These are phyloP conservation scores for Vanrija pseudolonga DNA, from an alignment of 1,284 basidiomycete species.

Conservation along the genomic window DNA sequence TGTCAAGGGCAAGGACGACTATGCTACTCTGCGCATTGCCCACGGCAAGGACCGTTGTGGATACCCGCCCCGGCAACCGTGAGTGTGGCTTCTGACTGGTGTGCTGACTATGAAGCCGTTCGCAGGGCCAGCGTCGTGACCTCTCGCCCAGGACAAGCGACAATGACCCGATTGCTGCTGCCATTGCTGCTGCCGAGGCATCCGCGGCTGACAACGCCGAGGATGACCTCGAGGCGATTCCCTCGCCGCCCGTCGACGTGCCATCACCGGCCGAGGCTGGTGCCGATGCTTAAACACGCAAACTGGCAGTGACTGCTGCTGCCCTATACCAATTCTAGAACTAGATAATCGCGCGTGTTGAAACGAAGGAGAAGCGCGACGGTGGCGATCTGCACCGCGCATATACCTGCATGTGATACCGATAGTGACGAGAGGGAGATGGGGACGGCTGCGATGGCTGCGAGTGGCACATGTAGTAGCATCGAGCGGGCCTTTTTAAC, in stretches of 20 bases:
- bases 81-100: no score
- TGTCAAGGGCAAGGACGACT: conserved; percentile 76
- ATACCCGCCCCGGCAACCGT: conserved; percentile 32
- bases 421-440: neutral
- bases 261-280: neutral
- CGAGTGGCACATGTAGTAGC: no score
- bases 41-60: conserved; percentile 95
- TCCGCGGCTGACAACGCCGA: neutral
- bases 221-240: no score
- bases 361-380: neutral
- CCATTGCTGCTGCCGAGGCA: conserved; percentile 22
- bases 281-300: neutral
- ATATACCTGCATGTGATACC: conserved; percentile 11
- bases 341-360: neutral
- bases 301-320: neutral
- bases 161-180: conserved; percentile 17
- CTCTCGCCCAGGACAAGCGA: conserved; percentile 11
- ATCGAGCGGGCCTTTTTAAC: no score
- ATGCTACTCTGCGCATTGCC: conserved; percentile 73
- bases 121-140: conserved; percentile 7
- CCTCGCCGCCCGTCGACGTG: neutral
- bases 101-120: neutral
- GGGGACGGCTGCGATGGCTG: no score
- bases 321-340: conserved; percentile 2
- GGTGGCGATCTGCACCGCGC: neutral